phyloP scores from a whole-genome alignment of 495 filamentous ascomycete species.

The Penicillium soppii region DNA sequence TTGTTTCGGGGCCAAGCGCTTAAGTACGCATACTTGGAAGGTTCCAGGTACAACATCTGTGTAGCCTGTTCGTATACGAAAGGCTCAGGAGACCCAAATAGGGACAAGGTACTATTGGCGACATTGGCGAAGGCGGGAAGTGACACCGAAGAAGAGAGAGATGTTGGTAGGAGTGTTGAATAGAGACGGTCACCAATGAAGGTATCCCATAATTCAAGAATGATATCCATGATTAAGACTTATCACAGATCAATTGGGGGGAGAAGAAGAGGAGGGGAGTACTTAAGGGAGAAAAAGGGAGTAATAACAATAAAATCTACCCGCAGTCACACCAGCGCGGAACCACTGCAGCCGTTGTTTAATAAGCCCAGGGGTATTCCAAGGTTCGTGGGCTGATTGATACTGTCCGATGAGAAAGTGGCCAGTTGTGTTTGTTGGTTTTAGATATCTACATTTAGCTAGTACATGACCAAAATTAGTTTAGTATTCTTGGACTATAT shows the following conservation, averaged over 20 bases:
- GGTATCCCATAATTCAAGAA: conserved; percentile 82
- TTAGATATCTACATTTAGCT: no score
- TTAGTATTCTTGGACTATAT: not conserved
- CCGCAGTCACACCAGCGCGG: conserved; percentile 44
- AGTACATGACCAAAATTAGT: no score
- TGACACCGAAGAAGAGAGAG: conserved; percentile 47
- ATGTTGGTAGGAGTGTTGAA: conserved; percentile 64
- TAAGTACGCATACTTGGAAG: conserved; percentile 75
- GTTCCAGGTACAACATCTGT: conserved; percentile 64
- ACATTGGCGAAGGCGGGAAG: conserved; percentile 40
- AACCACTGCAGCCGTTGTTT: conserved; percentile 34
- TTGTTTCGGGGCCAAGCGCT: conserved; percentile 81
- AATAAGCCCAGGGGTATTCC: conserved; percentile 15
- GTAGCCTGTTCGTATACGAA: conserved; percentile 74
- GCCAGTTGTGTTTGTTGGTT: no score
- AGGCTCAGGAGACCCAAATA: conserved; percentile 43
- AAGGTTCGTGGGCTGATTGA: not conserved
- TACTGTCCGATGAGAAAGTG: no score
- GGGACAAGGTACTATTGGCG: conserved; percentile 40
- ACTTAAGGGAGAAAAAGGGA: conserved; percentile 12
- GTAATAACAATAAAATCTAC: conserved; percentile 29
- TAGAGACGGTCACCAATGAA: conserved; percentile 82
- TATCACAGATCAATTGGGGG: not conserved
- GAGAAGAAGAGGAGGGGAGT: not conserved
- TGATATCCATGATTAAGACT: conserved; percentile 72